These are phyloP conservation scores for Apiospora rasikravindrae DNA, from an alignment of 2,329 filamentous ascomycete genomes.

Conservation along the genomic window DNA sequence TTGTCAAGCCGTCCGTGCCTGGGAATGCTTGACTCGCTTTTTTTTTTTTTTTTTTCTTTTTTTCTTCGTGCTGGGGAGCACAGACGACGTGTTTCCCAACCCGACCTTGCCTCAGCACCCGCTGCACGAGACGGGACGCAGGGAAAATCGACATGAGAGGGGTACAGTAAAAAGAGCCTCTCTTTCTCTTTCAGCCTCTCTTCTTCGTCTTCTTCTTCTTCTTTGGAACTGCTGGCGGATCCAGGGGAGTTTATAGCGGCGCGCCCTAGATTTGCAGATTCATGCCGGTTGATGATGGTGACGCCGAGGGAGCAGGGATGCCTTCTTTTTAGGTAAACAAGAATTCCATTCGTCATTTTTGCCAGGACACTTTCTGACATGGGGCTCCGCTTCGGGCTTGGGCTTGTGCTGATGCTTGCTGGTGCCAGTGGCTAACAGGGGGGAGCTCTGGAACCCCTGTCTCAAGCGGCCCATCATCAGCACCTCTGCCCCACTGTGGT, in stretches of 20 bases:
- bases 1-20: slow-evolving; percentile 13
- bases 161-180: not conserved
- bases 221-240: not conserved
- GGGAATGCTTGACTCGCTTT: slow-evolving; percentile 3
- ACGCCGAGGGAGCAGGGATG: not conserved
- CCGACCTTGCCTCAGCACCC: not conserved
- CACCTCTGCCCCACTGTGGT: not conserved
- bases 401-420: not conserved
- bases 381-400: not conserved
- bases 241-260: not conserved
- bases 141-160: not conserved
- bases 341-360: slow-evolving; percentile 9
- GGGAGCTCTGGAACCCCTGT: slow-evolving; percentile 11
- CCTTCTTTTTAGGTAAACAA: slow-evolving; percentile 8
- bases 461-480: not conserved
- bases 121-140: not conserved
- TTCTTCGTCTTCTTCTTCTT: no score
- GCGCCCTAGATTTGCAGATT: not conserved
- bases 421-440: not conserved
- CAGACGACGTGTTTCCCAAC: slow-evolving; percentile 1
- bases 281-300: not conserved
- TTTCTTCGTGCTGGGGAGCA: not conserved
- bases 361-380: not conserved
- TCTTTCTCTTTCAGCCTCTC: not conserved
- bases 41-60: no score